Conservation (phyloP, 805 yeast species). For the Yarrowia phangngaensis region DNA sequence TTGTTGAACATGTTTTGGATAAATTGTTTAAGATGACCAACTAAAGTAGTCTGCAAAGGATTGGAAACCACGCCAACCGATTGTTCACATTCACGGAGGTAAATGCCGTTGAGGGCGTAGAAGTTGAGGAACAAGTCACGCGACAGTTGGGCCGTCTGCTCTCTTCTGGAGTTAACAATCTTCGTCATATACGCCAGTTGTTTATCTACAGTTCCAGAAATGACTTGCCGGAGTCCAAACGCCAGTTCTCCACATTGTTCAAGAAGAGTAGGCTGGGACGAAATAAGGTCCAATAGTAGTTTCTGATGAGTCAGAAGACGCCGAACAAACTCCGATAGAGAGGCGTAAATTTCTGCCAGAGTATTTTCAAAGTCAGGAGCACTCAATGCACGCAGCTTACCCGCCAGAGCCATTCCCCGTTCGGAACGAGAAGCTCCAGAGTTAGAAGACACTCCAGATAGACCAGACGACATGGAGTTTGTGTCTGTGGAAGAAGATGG, state of each 20-base stretch:
- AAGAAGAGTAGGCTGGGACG: constrained; percentile 42
- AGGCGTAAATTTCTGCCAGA: constrained; percentile 57
- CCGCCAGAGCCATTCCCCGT: constrained; percentile 44
- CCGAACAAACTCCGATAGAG: constrained; percentile 66
- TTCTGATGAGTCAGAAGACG: constrained; percentile 77
- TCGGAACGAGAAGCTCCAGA: constrained; percentile 33
- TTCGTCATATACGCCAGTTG: constrained; percentile 50
- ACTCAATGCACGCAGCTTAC: constrained; percentile 58
- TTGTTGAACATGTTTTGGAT: constrained; percentile 53
- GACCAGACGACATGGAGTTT: constrained; percentile 31
- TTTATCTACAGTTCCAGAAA: constrained; percentile 68
- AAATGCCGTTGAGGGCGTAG: constrained; percentile 61
- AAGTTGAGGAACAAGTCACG: constrained; percentile 62
- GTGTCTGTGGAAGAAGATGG: constrained; percentile 48
- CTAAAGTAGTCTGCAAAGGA: constrained; percentile 63
- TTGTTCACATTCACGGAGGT: constrained; percentile 77
- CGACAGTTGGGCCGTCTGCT: constrained; percentile 56
- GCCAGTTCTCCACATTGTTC: constrained; percentile 48
- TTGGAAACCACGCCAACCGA: constrained; percentile 64
- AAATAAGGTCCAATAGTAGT: constrained; percentile 64
- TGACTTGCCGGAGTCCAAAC: constrained; percentile 52
- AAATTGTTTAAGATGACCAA: constrained; percentile 62
- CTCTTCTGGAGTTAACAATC: constrained; percentile 71
- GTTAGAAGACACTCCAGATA: constrained; percentile 2
- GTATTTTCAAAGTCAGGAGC: constrained; percentile 72